Evolutionary conservation across 2,329 filamentous ascomycete species (phyloP).

Genomic region (Ceratocystis destructans): DNA sequence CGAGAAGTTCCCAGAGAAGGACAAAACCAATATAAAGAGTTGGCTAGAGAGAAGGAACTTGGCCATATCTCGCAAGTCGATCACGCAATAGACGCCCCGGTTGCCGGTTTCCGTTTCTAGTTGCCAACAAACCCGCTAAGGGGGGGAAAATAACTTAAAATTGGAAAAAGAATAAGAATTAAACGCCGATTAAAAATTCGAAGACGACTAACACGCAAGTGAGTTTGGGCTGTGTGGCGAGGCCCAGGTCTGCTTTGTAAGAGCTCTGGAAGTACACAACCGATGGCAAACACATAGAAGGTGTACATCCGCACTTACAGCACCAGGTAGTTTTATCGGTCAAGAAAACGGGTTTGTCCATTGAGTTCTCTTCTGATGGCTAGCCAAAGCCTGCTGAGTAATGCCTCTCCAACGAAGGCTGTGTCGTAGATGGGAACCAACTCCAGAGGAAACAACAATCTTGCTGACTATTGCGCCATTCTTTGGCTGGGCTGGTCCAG

Average conservation of each 20-base stretch:
- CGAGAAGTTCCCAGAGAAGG: neutral
- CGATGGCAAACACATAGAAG: neutral
- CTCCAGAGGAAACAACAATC: too few relatives aligned
- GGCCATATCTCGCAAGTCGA: neutral
- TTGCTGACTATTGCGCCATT: too few relatives aligned
- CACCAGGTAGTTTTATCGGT: too few relatives aligned
- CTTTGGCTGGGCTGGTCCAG: too few relatives aligned
- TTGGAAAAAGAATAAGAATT: neutral
- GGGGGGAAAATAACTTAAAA: neutral
- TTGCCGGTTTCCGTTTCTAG: constrained; percentile 2
- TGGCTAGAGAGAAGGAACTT: neutral
- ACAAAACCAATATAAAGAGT: neutral
- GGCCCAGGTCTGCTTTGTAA: neutral
- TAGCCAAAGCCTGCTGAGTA: too few relatives aligned
- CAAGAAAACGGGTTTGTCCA: too few relatives aligned
- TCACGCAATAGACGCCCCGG: constrained; percentile 9
- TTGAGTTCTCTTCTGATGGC: too few relatives aligned
- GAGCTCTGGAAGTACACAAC: neutral
- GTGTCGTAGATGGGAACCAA: too few relatives aligned
- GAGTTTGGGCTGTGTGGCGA: neutral
- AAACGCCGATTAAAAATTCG: neutral
- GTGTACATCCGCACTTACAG: neutral
- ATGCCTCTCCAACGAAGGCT: too few relatives aligned
- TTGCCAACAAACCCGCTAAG: neutral
- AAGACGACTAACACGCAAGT: neutral